These are phyloP conservation scores for Baudoinia panamericana DNA, from an alignment of 495 filamentous ascomycete species.

Conservation along the genomic window DNA sequence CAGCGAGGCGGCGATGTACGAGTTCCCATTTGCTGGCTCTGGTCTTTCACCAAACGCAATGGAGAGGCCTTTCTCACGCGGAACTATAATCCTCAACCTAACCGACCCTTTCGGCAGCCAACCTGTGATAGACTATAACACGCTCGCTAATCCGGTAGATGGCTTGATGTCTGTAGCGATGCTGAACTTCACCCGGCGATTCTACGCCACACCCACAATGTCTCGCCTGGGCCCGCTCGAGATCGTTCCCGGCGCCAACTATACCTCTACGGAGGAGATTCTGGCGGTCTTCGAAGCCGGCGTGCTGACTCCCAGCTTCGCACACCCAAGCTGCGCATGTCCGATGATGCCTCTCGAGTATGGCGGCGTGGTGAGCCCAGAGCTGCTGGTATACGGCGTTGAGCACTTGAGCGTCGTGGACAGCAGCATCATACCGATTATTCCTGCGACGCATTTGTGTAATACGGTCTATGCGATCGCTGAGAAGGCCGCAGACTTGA, in stretches of 20 bases:
- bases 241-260: not conserved
- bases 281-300: not conserved
- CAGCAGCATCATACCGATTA: slow-evolving; percentile 11
- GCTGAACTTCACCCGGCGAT: slow-evolving; percentile 6
- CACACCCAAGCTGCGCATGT: slow-evolving; percentile 33
- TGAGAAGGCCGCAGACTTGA: slow-evolving; percentile 11
- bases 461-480: slow-evolving; percentile 14
- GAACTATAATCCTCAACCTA: slow-evolving; percentile 7
- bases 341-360: slow-evolving; percentile 5
- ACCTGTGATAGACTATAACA: slow-evolving; percentile 12
- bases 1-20: slow-evolving; percentile 2
- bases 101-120: slow-evolving; percentile 1
- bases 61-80: slow-evolving; percentile 3
- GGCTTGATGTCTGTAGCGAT: not conserved
- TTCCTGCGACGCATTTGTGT: slow-evolving; percentile 5
- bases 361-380: slow-evolving; percentile 9
- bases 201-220: not conserved
- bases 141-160: slow-evolving; percentile 4
- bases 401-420: slow-evolving; percentile 12
- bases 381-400: slow-evolving; percentile 11
- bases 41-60: not conserved
- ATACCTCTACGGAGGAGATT: not conserved
- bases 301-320: slow-evolving; percentile 20
- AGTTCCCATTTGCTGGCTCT: not conserved
- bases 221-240: not conserved